Percentiles rank a stretch among this genome's conserved stretches.
phyloP scores from a whole-genome alignment of 805 yeast genomes.

The Metschnikowia bowlesiae region DNA sequence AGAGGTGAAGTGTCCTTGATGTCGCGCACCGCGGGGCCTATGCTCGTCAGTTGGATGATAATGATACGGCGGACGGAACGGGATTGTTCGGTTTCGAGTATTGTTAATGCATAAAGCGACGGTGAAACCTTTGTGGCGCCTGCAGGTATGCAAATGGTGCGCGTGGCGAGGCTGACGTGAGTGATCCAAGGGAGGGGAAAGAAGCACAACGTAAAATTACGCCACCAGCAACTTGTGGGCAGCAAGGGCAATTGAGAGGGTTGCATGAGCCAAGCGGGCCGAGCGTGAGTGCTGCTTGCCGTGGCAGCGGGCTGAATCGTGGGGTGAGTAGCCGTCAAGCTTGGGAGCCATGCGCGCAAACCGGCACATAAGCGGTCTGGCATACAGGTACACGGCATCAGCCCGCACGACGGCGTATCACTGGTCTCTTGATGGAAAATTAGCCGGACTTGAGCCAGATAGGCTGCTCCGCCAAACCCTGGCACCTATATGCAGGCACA shows the following conservation, averaged over 20 bases:
- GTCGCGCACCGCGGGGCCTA: not conserved
- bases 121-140: not conserved
- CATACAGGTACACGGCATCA: not conserved
- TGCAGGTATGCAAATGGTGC: not conserved
- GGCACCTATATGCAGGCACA: not conserved
- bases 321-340: not conserved
- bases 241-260: not conserved
- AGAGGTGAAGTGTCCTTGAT: not conserved
- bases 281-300: too few relatives aligned
- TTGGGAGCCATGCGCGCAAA: not conserved
- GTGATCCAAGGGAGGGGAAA: not conserved
- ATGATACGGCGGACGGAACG: not conserved
- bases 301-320: not conserved
- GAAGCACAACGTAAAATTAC: not conserved
- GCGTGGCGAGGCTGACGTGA: constrained; percentile 1
- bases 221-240: not conserved
- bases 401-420: not conserved
- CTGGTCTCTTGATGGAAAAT: not conserved
- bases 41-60: not conserved
- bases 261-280: too few relatives aligned
- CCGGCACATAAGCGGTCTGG: not conserved
- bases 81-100: not conserved
- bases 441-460: not conserved
- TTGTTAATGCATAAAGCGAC: constrained; percentile 1
- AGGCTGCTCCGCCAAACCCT: not conserved